Evolutionary conservation across 1,284 basidiomycete species (phyloP), one percentile per base, ranked within the genome.

Genomic region (Heterobasidion parviporum): DNA sequence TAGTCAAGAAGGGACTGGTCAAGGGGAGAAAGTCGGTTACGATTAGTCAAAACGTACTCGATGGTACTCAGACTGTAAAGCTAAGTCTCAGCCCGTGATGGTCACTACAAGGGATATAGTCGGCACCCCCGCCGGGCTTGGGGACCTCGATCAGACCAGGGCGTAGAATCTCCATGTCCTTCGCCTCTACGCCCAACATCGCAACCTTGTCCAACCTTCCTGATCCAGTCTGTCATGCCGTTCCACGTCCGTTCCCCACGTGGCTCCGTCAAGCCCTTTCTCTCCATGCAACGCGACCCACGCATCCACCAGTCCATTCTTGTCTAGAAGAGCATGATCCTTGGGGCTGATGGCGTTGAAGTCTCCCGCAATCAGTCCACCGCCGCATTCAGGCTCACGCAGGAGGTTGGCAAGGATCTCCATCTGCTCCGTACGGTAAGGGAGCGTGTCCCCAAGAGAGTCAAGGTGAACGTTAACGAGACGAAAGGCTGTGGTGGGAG

Each of bases 401-500:
- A 74, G 69, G 63, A 72, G 16, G 61, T 60, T 53, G 50, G 69
- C 67, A 10, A 73, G 63, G n/a, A 69, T 65, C 55, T 66, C 48
- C 61, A 75, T 60, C 68, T 74, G 71, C 60, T 62, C 43, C 34
- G 61, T 44, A 18, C 73, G 72, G 58, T 65, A 60, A 55, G 1
- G 54, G 6, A 62, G 56, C 46, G 66, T 62, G 52, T 69, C 54
- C 58, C 60, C 46, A 44, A 71, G 68, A 2, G 73, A 73, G 60
- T 74, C 71, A 58, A 74, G 70, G 54, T 74, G 73, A 6, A 73
- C 72, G 65, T 74, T 74, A 61, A 74, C 54, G 64, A 74, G 68
- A 64, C 72, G 68, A 14, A 61, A 26, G 20, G 62, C 50, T 18
- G 10, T 32, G 61, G 58, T 59, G 33, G 54, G 15, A 64, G 63